phyloP scores from a whole-genome alignment of 257 asterid genomes.

The Nicotiana benthamiana region DNA sequence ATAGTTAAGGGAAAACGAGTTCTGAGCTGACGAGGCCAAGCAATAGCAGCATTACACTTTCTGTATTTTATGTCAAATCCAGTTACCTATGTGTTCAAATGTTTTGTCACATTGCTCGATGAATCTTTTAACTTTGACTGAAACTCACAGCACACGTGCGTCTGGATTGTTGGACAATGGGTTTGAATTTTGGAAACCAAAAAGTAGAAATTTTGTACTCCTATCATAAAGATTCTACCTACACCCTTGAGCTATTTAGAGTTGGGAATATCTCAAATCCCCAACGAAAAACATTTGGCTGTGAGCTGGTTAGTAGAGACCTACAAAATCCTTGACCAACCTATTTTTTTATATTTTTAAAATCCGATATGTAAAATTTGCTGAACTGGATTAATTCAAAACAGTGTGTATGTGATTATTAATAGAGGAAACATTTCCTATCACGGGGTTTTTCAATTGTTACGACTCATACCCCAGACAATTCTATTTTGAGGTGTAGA shows the following conservation, averaged over 20 bases:
- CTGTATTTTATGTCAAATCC: slow-evolving; percentile 10
- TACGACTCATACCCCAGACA: no score
- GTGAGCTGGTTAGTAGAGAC: background rate
- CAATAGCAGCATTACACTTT: background rate
- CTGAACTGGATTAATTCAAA: no score
- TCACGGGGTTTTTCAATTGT: no score
- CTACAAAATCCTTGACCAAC: background rate
- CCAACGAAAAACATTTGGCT: background rate
- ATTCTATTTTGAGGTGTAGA: no score
- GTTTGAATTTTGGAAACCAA: slow-evolving; percentile 6
- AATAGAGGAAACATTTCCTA: no score
- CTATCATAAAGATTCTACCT: background rate
- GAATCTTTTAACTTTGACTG: slow-evolving; percentile 11
- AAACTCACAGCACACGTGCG: slow-evolving; percentile 4
- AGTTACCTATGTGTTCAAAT: slow-evolving; percentile 7
- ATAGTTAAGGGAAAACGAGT: background rate
- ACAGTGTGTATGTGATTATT: no score
- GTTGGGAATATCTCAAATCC: background rate
- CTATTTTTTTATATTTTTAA: no score
- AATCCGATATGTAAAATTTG: no score
- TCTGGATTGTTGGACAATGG: background rate
- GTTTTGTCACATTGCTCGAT: slow-evolving; percentile 12
- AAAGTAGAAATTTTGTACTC: background rate
- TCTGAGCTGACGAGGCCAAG: background rate
- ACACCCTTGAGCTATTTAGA: background rate